Percentiles rank a stretch among this genome's conserved stretches.
Conservation (phyloP, 192 early-diverging fungal species). For the Dissophora globulifera region DNA sequence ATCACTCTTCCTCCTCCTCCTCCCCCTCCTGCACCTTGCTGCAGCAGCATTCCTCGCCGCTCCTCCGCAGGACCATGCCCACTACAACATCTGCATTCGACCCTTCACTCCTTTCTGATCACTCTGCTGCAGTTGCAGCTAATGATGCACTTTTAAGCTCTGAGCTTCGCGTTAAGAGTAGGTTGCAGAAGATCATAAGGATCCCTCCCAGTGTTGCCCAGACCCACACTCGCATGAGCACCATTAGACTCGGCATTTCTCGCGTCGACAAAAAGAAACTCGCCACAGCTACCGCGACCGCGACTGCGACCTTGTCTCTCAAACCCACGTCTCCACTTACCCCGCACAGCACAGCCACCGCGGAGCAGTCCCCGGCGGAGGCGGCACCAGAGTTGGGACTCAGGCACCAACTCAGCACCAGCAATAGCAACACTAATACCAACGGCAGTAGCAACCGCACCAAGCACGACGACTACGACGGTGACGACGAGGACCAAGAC, state of each 20-base stretch:
- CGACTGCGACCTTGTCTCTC: constrained; percentile 3
- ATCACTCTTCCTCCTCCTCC: background rate
- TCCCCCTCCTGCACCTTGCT: too few species aligned
- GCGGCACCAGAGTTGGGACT: too few species aligned
- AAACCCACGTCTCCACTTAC: background rate
- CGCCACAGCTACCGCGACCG: background rate
- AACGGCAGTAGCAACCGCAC: constrained; percentile 6
- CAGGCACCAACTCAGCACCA: background rate
- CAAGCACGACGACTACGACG: background rate
- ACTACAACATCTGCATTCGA: constrained; percentile 16
- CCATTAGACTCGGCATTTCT: constrained; percentile 12
- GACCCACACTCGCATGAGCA: constrained; percentile 16
- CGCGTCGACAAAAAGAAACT: constrained; percentile 21
- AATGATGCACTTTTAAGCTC: background rate
- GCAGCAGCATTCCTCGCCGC: background rate
- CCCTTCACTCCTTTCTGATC: constrained; percentile 7
- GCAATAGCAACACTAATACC: background rate
- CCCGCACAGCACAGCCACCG: background rate
- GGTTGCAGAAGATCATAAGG: constrained; percentile 28
- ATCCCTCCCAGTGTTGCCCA: constrained; percentile 28
- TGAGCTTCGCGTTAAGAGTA: constrained; percentile 18
- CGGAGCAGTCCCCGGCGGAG: too few species aligned
- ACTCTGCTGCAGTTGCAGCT: background rate
- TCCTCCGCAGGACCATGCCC: background rate
- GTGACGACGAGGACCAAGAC: background rate